phyloP scores from a whole-genome alignment of 2,329 filamentous ascomycete genomes.

The Botrytis elliptica region DNA sequence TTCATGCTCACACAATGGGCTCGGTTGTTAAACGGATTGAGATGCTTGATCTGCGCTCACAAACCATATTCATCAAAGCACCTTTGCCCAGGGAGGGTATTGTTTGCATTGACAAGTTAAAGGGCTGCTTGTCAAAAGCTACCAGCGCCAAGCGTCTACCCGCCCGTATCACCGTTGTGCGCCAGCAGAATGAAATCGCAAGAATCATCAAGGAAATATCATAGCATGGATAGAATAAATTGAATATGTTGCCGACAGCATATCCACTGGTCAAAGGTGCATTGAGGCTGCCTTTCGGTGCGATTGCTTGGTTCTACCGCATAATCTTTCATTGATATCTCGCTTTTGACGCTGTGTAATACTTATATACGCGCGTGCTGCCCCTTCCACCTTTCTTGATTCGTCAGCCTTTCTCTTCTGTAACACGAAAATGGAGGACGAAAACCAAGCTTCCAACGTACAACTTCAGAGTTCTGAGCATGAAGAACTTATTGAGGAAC shows the following conservation, averaged over 20 bases:
- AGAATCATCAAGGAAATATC: background rate
- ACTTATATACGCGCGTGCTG: constrained; percentile 10
- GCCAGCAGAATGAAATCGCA: constrained; percentile 6
- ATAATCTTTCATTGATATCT: constrained; percentile 6
- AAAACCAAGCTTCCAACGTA: constrained; percentile 4
- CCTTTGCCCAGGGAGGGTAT: background rate
- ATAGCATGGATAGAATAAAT: background rate
- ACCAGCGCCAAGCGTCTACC: constrained; percentile 3
- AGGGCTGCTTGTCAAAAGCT: background rate
- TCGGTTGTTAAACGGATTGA: background rate
- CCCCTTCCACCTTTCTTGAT: background rate
- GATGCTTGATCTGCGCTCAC: background rate
- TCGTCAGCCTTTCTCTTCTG: background rate
- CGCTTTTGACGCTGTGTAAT: constrained; percentile 5
- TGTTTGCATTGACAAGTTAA: background rate
- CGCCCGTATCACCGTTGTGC: background rate
- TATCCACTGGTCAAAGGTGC: background rate
- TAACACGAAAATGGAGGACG: constrained; percentile 10
- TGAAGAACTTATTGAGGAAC: constrained; percentile 5
- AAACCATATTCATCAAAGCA: background rate
- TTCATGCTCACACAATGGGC: background rate
- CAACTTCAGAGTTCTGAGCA: background rate
- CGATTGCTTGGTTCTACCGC: constrained; percentile 1
- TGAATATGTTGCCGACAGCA: background rate
- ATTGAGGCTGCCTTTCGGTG: constrained; percentile 8